phyloP scores from a whole-genome alignment of 1,284 basidiomycete species.

The Malassezia psittaci region DNA sequence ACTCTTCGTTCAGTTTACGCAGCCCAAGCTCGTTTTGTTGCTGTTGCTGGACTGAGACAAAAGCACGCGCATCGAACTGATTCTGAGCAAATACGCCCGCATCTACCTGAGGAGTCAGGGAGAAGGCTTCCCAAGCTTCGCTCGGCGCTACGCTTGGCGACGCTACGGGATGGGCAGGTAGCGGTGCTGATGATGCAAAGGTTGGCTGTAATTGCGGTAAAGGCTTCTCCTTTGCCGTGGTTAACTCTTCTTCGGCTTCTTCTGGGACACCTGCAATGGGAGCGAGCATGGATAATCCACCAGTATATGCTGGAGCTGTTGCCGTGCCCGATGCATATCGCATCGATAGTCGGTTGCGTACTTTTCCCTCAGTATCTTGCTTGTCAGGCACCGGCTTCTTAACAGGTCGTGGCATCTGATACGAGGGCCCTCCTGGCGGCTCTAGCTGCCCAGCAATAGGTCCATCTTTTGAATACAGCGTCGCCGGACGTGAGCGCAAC shows the following conservation, averaged over 20 bases:
- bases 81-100: slow-evolving; percentile 17
- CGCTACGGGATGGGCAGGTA: neutral
- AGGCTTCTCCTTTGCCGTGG: neutral
- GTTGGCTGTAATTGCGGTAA: neutral
- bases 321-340: slow-evolving; percentile 35
- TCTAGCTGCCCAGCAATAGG: neutral
- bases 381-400: slow-evolving; percentile 23
- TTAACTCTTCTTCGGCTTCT: slow-evolving; percentile 6
- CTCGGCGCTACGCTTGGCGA: neutral
- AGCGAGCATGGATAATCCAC: slow-evolving; percentile 3
- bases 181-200: neutral
- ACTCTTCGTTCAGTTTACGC: slow-evolving; percentile 22
- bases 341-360: slow-evolving; percentile 44
- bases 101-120: slow-evolving; percentile 17
- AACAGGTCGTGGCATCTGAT: neutral
- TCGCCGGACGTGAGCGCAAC: slow-evolving; percentile 41
- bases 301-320: slow-evolving; percentile 15
- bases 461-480: slow-evolving; percentile 34
- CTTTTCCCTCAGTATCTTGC: slow-evolving; percentile 31
- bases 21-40: slow-evolving; percentile 32
- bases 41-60: slow-evolving; percentile 29
- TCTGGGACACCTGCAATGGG: slow-evolving; percentile 10
- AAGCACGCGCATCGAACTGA: slow-evolving; percentile 36
- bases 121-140: slow-evolving; percentile 2
- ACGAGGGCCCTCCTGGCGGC: neutral